Percentiles rank a stretch among this genome's conserved stretches.
phyloP scores from a whole-genome alignment of 2,329 filamentous ascomycete species.

The Hawksworthiomyces lignivorus region DNA sequence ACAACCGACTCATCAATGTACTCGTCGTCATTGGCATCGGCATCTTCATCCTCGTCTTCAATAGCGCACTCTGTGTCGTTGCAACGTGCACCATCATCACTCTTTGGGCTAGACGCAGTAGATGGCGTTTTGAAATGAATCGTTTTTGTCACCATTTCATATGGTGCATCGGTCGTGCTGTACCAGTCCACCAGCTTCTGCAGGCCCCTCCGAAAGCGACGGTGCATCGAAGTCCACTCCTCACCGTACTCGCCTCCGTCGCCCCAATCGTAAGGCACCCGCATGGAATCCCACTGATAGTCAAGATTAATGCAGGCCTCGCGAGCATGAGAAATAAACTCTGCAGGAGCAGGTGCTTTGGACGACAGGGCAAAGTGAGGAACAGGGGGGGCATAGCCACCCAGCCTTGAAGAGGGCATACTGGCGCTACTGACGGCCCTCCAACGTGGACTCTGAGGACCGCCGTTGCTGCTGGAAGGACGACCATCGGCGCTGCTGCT shows the following conservation, averaged over 20 bases:
- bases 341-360: slow-evolving; percentile 73
- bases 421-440: neutral
- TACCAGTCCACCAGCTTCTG: slow-evolving; percentile 83
- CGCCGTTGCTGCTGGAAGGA: slow-evolving; percentile 17
- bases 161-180: slow-evolving; percentile 41
- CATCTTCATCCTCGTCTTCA: slow-evolving; percentile 13
- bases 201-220: slow-evolving; percentile 73
- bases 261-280: slow-evolving; percentile 70
- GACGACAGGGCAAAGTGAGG: slow-evolving; percentile 78
- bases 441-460: slow-evolving; percentile 4
- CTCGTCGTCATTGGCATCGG: slow-evolving; percentile 31
- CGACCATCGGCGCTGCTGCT: slow-evolving; percentile 13
- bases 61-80: slow-evolving; percentile 25
- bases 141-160: slow-evolving; percentile 42
- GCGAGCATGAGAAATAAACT: slow-evolving; percentile 83
- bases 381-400: slow-evolving; percentile 62
- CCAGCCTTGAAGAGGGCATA: slow-evolving; percentile 19
- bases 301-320: slow-evolving; percentile 84
- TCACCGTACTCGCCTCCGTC: slow-evolving; percentile 82
- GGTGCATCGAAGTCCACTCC: slow-evolving; percentile 95
- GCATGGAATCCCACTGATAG: slow-evolving; percentile 92
- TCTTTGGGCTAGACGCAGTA: neutral
- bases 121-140: slow-evolving; percentile 14
- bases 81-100: slow-evolving; percentile 1
- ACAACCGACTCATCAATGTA: slow-evolving; percentile 69